Evolutionary conservation across 805 yeast genomes (phyloP), one percentile per base, ranked within the genome.

Genomic region (Suhomyces kilbournensis): DNA sequence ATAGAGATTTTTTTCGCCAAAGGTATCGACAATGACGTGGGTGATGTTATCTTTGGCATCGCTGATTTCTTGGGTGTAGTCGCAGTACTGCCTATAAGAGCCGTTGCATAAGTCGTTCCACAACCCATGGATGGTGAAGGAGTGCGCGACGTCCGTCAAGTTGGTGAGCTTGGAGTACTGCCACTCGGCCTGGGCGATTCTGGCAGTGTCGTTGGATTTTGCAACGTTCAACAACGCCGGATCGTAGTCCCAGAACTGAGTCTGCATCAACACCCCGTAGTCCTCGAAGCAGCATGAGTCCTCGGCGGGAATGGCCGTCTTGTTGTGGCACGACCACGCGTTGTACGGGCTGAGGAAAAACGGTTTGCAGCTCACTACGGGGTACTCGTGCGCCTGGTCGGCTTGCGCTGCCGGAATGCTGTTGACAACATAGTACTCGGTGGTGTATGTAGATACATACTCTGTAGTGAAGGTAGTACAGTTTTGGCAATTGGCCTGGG

Each of bases 221-320:
- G 54, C 59, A 19, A 49, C 26, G 3, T 39, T 39, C 38, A 55
- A 51, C 43, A 53, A 60, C 25, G 44, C 52, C 1, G 70, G 66
- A 44, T 64, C 59, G 56, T 65, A 69, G 59, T 70, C 72, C 74
- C 78, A 74, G 54, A 74, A 75, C 57, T 75, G 79, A 7, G 79
- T 70, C 51, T 66, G 74, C 57, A 74, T 63, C 53, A 75, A 60
- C 19, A 73, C 63, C 1, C 79, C 79, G 8, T 70, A 68, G 12
- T 63, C 57, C 51, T 75, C 79, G 56, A 74, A 75, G 51, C 78
- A 75, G 53, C 79, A 75, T 4, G 66, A 64, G 65, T 90, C 84
- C 0, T 66, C 71, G 2, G 82, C 74, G 2, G 72, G 76, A 0
- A 56, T 47, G 22, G 38, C 50, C 12, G 67, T 65, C 17, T 56